Evolutionary conservation across 2,329 filamentous ascomycete species (phyloP), one percentile per base, ranked within the genome.

Genomic region (Huntiella omanensis): DNA sequence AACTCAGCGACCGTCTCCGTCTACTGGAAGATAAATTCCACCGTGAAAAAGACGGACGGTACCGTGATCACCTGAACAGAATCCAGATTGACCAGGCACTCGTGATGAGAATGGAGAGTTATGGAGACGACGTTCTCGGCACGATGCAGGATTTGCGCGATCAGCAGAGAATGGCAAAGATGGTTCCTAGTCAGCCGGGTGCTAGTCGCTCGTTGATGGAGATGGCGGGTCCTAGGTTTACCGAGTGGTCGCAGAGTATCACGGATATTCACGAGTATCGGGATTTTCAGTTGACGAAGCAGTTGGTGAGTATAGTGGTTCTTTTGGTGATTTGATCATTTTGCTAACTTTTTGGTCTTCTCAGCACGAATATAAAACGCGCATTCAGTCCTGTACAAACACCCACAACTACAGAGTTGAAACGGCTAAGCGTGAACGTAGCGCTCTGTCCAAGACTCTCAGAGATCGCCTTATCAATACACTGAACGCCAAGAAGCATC

Each of bases 31-130:
- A 80, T 46, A 77, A 78, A 53, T 88, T 94, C 62, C 75, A 77
- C 52, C 74, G 80, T 52, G 86, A 93, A 57, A 75, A 83, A 53
- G 85, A 94, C 60, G 68, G 73, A 52, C 78, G 85, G 55, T 96
- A 93, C 61, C 77, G 87, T 51, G 83, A 91, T 53, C 85, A 95
- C 62, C 72, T 95, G 2, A 80, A 91, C 56, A 84, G 84, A 53
- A 76, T 95, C n/a, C 87, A 95, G 63, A 78, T 84, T 53, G 87
- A 94, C 60, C 86, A 87, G 63, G 83, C 75, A 49, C 71, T 93
- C 40, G 84, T 94, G 53, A 78, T 85, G 60, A 78, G 83, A 54
- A 83, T 91, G 45, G 81, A 94, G 56, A 81, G 83, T 1, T 92
- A 93, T 59, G 68, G 71, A 45, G 69, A 77, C 50, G 73, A 75